Evolutionary conservation across 2,329 filamentous ascomycete species (phyloP).

Genomic region (Coniochaeta ligniaria): DNA sequence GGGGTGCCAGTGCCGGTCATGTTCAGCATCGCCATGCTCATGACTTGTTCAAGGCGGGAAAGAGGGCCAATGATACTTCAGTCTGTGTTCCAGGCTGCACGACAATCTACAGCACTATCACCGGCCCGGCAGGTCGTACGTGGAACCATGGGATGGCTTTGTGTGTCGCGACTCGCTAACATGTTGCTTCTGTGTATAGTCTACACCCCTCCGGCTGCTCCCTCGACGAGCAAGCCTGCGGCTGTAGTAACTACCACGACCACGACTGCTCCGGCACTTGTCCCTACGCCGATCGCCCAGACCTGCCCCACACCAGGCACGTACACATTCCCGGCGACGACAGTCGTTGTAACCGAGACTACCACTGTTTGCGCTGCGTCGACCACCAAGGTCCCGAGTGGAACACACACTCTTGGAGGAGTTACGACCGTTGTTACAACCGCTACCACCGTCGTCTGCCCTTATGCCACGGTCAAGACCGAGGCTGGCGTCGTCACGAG

Average conservation of each 20-base stretch:
- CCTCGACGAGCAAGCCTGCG: conserved; percentile 14
- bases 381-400: conserved; percentile 53
- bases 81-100: conserved; percentile 59
- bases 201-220: conserved; percentile 18
- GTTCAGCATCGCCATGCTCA: conserved; percentile 58
- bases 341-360: conserved; percentile 57
- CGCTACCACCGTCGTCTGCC: conserved; percentile 62
- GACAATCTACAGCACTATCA: conserved; percentile 66
- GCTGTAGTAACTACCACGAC: conserved; percentile 22
- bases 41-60: conserved; percentile 44
- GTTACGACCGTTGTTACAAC: conserved; percentile 63
- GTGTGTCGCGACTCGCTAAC: neutral
- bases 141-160: conserved; percentile 9
- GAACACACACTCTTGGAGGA: conserved; percentile 64
- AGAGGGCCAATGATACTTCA: conserved; percentile 35
- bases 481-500: conserved; percentile 54
- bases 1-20: conserved; percentile 45
- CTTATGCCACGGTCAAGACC: conserved; percentile 59
- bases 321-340: conserved; percentile 71
- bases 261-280: conserved; percentile 33
- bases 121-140: conserved; percentile 59
- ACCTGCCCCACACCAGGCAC: conserved; percentile 59
- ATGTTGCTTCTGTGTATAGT: conserved; percentile 5
- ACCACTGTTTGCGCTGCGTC: conserved; percentile 61
- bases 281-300: conserved; percentile 46